Percentiles rank a stretch among this genome's conserved stretches.
Conservation (phyloP, 169 alveolate genomes). For the Cryptosporidium meleagridis region DNA sequence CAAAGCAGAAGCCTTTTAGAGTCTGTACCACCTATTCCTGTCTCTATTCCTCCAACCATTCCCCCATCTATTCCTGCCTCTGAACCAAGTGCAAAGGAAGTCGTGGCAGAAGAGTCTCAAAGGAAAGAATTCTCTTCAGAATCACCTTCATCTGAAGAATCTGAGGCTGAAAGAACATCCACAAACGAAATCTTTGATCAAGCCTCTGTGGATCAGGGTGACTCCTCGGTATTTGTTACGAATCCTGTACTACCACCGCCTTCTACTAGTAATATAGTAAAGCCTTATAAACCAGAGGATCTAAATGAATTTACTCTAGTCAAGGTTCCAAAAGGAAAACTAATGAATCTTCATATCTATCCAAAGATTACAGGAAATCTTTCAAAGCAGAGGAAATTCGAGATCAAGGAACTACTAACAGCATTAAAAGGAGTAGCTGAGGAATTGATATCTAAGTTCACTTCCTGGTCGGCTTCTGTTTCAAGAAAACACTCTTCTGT, state of each 20-base stretch:
- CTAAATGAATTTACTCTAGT: slow-evolving; percentile 40
- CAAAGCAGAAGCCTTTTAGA: not conserved
- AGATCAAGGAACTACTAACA: slow-evolving; percentile 29
- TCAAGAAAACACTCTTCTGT: slow-evolving; percentile 25
- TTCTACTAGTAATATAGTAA: not conserved
- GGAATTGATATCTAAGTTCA: slow-evolving; percentile 8
- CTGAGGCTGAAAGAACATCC: not conserved
- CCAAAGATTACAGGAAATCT: slow-evolving; percentile 17
- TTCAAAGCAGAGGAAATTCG: slow-evolving; percentile 28
- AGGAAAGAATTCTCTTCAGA: not conserved
- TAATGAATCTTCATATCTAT: not conserved
- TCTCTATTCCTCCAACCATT: not conserved
- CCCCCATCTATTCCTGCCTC: not conserved
- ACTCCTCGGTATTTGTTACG: not conserved
- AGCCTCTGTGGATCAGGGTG: not conserved
- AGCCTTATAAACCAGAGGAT: slow-evolving; percentile 10
- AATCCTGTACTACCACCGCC: not conserved
- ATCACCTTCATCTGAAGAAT: not conserved
- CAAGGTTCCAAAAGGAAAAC: slow-evolving; percentile 15
- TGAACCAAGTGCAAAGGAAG: not conserved
- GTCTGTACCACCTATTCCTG: not conserved
- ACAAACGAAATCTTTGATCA: slow-evolving; percentile 18
- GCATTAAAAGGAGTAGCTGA: slow-evolving; percentile 20
- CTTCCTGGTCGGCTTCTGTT: slow-evolving; percentile 46
- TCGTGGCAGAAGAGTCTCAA: not conserved